Evolutionary conservation across 1,139 yeast genomes (phyloP).

Genomic region (Pichia sp.): DNA sequence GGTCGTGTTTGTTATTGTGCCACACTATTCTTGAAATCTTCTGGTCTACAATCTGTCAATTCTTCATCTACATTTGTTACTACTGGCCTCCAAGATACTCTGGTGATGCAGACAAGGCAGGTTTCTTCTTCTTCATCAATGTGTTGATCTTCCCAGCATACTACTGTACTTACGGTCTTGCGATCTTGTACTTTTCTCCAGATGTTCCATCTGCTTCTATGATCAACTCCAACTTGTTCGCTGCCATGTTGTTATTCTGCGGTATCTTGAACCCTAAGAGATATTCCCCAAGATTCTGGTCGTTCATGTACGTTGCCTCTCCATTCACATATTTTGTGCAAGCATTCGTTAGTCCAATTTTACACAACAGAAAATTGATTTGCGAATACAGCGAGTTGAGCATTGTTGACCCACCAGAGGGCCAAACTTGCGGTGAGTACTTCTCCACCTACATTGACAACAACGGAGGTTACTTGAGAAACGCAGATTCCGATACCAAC

Average conservation of each 20-base stretch:
- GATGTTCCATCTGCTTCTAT: conserved; percentile 58
- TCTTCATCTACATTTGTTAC: conserved; percentile 48
- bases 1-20: conserved; percentile 51
- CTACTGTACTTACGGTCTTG: conserved; percentile 48
- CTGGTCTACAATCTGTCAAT: conserved; percentile 49
- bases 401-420: conserved; percentile 50
- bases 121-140: conserved; percentile 47
- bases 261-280: conserved; percentile 57
- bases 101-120: conserved; percentile 44
- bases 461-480: conserved; percentile 49
- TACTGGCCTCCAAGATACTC: conserved; percentile 55
- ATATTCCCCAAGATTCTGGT: conserved; percentile 46
- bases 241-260: conserved; percentile 52
- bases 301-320: conserved; percentile 62
- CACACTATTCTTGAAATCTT: conserved; percentile 54
- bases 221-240: conserved; percentile 47
- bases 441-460: conserved; percentile 35
- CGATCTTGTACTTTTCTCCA: conserved; percentile 54
- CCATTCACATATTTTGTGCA: conserved; percentile 61
- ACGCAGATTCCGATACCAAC: conserved; percentile 44
- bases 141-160: conserved; percentile 52
- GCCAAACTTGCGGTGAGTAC: conserved; percentile 52
- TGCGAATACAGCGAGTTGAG: conserved; percentile 51
- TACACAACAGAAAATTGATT: conserved; percentile 50
- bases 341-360: conserved; percentile 48